Evolutionary conservation across 352 stramenopile genomes (phyloP).

Genomic region (Phytopythium helicoides): DNA sequence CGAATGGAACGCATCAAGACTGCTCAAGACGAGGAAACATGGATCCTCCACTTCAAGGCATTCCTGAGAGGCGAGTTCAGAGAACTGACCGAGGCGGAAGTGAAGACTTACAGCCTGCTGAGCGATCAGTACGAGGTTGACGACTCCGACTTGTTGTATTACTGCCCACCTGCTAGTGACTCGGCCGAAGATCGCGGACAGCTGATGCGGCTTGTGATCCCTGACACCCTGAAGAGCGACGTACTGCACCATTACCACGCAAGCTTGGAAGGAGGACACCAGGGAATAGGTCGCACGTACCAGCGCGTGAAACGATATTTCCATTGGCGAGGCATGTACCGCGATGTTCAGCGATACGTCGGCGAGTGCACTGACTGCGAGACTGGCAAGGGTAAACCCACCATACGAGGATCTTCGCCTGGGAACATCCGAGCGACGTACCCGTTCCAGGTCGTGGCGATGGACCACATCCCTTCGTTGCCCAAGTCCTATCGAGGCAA

Average conservation of each 20-base stretch:
- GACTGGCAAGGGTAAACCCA: neutral
- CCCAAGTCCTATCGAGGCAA: no score
- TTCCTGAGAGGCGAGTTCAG: no score
- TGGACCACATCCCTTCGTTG: conserved; percentile 20
- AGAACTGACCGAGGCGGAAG: neutral
- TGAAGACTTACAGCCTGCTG: neutral
- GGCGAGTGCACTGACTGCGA: no score
- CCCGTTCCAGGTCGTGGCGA: conserved; percentile 9
- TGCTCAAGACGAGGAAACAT: no score
- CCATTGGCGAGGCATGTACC: no score
- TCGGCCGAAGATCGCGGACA: no score
- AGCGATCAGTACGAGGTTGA: no score
- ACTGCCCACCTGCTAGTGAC: no score
- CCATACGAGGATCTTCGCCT: conserved; percentile 4
- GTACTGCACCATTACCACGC: conserved; percentile 13
- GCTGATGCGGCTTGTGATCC: conserved; percentile 8
- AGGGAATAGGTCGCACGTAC: conserved; percentile 9
- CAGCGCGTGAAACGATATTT: conserved; percentile 1
- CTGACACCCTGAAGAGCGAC: conserved; percentile 4
- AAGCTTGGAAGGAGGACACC: conserved; percentile 8
- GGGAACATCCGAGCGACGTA: conserved; percentile 9
- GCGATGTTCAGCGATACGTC: no score
- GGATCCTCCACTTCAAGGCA: no score
- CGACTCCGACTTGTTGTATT: no score
- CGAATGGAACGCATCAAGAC: no score